phyloP scores from a whole-genome alignment of 495 filamentous ascomycete genomes.

The Sphaerosporella brunnea region DNA sequence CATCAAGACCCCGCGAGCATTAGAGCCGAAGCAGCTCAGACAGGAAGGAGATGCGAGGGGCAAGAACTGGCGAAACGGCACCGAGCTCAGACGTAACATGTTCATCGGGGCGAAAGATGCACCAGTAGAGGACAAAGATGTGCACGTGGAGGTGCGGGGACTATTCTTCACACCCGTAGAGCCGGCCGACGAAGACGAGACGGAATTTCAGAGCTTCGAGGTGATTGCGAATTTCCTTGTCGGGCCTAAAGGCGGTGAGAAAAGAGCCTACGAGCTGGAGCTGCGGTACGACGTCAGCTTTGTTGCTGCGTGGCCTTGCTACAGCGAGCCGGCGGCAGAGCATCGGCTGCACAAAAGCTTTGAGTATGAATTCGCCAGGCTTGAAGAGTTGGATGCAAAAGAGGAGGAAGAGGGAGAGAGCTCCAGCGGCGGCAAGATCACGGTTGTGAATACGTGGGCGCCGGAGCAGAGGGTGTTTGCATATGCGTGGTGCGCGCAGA shows the following conservation, averaged over 20 bases:
- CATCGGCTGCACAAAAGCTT: conserved; percentile 2
- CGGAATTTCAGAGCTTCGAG: conserved; percentile 3
- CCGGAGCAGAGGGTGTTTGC: conserved; percentile 31
- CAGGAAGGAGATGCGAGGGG: conserved; percentile 16
- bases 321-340: background rate
- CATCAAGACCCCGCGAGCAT: conserved; percentile 13
- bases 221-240: background rate
- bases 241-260: background rate
- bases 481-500: conserved; percentile 50
- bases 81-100: background rate
- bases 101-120: background rate
- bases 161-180: conserved; percentile 2
- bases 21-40: conserved; percentile 15
- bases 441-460: conserved; percentile 1
- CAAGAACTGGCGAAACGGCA: background rate
- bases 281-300: conserved; percentile 6
- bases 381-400: conserved; percentile 2
- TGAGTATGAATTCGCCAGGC: background rate
- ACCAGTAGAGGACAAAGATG: background rate
- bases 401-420: background rate
- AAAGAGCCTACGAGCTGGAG: background rate
- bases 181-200: background rate
- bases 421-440: too few species aligned
- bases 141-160: background rate
- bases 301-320: conserved; percentile 6